phyloP scores from a whole-genome alignment of 768 basidiomycete genomes.

The Pleurotus platypus region DNA sequence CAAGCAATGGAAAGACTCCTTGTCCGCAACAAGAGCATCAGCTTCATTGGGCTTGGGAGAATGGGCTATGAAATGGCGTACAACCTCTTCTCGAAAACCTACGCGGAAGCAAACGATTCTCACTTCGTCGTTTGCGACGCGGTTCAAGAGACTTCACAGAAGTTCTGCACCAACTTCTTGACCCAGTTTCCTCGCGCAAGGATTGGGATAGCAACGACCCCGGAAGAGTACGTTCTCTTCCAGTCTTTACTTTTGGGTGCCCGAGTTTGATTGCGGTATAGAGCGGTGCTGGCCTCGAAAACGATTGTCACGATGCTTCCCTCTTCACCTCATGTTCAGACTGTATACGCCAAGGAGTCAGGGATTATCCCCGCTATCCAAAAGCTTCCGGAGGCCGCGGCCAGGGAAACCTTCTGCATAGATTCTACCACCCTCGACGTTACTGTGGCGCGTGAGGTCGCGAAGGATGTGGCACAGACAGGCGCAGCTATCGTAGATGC shows the following conservation, averaged over 20 bases:
- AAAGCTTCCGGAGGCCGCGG: conserved; percentile 35
- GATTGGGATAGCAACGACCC: conserved; percentile 56
- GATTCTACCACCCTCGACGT: conserved; percentile 93
- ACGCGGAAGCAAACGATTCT: conserved; percentile 46
- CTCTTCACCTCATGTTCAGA: conserved; percentile 81
- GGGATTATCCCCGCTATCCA: conserved; percentile 66
- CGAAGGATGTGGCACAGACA: conserved; percentile 42
- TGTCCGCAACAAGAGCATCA: conserved; percentile 48
- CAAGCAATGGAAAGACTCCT: conserved; percentile 31
- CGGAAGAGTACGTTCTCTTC: conserved; percentile 62
- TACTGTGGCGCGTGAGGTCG: conserved; percentile 62
- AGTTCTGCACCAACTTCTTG: conserved; percentile 55
- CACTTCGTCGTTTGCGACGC: conserved; percentile 81
- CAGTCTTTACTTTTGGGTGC: conserved; percentile 8
- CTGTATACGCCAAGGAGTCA: conserved; percentile 57
- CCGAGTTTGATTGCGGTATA: conserved; percentile 23
- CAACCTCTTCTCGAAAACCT: conserved; percentile 74
- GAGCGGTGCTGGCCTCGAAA: conserved; percentile 59
- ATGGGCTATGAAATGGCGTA: conserved; percentile 88
- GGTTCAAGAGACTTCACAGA: conserved; percentile 48
- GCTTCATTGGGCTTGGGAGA: conserved; percentile 83
- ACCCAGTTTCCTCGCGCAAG: conserved; percentile 55
- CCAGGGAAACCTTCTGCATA: conserved; percentile 59
- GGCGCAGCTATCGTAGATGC: conserved; percentile 87
- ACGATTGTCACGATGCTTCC: conserved; percentile 90